Conservation (phyloP, 1,139 yeast genomes). For the Geotrichum australiense region DNA sequence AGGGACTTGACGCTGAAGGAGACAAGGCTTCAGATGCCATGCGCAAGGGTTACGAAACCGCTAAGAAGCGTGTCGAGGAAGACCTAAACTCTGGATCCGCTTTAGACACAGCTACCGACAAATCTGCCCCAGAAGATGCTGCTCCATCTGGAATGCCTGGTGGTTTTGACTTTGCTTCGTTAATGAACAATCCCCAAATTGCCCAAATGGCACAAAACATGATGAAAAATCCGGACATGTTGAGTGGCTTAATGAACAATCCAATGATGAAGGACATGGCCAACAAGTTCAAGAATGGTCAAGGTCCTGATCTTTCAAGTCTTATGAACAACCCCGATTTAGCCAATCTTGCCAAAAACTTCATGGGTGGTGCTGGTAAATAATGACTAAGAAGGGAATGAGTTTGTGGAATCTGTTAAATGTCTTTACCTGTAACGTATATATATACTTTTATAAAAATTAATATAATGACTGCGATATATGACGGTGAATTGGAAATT, state of each 20-base stretch:
- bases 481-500: no score
- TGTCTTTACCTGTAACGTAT: no score
- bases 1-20: slow-evolving; percentile 84
- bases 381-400: not conserved
- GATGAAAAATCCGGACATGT: slow-evolving; percentile 84
- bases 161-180: slow-evolving; percentile 62
- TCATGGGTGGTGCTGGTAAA: slow-evolving; percentile 27
- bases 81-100: slow-evolving; percentile 45
- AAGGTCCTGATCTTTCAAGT: slow-evolving; percentile 53
- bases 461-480: no score
- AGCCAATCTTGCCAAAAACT: slow-evolving; percentile 47
- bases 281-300: slow-evolving; percentile 20
- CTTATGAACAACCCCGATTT: slow-evolving; percentile 77
- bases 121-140: slow-evolving; percentile 20
- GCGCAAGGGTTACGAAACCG: slow-evolving; percentile 91
- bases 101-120: slow-evolving; percentile 30
- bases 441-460: no score
- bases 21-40: slow-evolving; percentile 78
- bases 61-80: slow-evolving; percentile 76
- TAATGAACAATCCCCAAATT: slow-evolving; percentile 83
- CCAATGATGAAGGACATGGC: slow-evolving; percentile 39
- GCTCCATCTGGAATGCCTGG: slow-evolving; percentile 55
- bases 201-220: slow-evolving; percentile 81
- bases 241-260: slow-evolving; percentile 69
- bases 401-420: no score